Percentiles rank a stretch among this genome's conserved stretches.
phyloP scores from a whole-genome alignment of 2,329 filamentous ascomycete species.

The Aspergillus terreus region DNA sequence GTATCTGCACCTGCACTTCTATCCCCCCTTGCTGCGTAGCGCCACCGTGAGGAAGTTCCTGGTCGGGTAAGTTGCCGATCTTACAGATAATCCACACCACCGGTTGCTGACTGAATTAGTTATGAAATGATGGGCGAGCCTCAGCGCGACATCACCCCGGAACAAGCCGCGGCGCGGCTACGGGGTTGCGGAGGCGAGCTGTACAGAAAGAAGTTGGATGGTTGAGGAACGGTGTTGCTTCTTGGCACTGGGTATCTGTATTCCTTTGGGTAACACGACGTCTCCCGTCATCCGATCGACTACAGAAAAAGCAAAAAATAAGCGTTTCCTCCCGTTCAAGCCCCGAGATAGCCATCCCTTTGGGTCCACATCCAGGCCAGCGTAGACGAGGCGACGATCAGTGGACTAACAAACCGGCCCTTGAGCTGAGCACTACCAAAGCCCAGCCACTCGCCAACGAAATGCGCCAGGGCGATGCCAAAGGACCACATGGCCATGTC shows the following conservation, averaged over 20 bases:
- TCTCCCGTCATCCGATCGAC: too few species aligned
- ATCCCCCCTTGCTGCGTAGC: constrained; percentile 85
- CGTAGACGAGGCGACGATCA: constrained; percentile 54
- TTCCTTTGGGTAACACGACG: not conserved
- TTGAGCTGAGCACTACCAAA: constrained; percentile 71
- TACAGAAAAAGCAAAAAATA: constrained; percentile 8
- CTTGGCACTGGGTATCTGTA: constrained; percentile 8
- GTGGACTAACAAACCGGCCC: constrained; percentile 56
- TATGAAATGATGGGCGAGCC: constrained; percentile 97
- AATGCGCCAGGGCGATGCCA: constrained; percentile 72
- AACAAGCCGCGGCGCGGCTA: constrained; percentile 81
- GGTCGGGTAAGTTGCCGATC: constrained; percentile 58
- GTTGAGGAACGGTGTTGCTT: constrained; percentile 9
- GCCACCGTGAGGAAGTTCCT: constrained; percentile 95
- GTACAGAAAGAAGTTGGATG: constrained; percentile 65
- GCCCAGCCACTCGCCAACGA: constrained; percentile 73
- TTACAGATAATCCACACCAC: not conserved
- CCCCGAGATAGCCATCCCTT: constrained; percentile 32
- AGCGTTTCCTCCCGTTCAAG: constrained; percentile 7
- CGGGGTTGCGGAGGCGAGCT: constrained; percentile 74
- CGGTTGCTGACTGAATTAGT: constrained; percentile 25
- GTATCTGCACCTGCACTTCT: constrained; percentile 97
- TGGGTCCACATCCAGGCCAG: constrained; percentile 63
- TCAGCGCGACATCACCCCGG: constrained; percentile 96
- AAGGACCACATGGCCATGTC: constrained; percentile 80